Percentiles rank a stretch among this genome's conserved stretches.
Conservation (phyloP, 805 yeast species). For the Nakazawaea ishiwadae region DNA sequence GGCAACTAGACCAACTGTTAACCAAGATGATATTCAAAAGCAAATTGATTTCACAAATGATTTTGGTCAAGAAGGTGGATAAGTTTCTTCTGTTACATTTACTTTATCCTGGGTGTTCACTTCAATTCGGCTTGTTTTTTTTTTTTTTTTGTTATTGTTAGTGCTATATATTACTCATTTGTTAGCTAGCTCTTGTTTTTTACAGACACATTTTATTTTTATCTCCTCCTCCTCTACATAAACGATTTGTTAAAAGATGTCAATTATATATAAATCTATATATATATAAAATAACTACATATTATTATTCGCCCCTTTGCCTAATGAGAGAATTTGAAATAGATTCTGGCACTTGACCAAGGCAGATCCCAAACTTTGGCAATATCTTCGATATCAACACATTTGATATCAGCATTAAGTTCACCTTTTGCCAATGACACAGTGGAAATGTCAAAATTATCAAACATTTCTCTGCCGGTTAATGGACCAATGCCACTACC, state of each 20-base stretch:
- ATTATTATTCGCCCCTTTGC: too few relatives aligned
- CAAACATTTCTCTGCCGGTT: not conserved
- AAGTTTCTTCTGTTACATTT: too few relatives aligned
- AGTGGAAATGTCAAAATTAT: not conserved
- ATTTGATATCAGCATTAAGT: not conserved
- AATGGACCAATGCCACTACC: slow-evolving; percentile 5
- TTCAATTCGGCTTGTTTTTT: not conserved
- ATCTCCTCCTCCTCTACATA: too few relatives aligned
- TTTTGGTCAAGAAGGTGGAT: slow-evolving; percentile 97
- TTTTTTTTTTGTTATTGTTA: not conserved
- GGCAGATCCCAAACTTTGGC: slow-evolving; percentile 3
- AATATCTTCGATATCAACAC: not conserved
- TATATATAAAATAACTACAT: too few relatives aligned
- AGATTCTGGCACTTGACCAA: slow-evolving; percentile 3
- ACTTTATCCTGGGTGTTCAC: not conserved
- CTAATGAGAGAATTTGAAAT: slow-evolving; percentile 2
- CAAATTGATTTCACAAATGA: slow-evolving; percentile 89
- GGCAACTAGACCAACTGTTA: slow-evolving; percentile 92
- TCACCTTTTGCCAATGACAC: slow-evolving; percentile 2
- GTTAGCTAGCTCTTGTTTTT: too few relatives aligned
- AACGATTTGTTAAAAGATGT: too few relatives aligned
- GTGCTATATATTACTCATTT: too few relatives aligned
- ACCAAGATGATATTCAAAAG: slow-evolving; percentile 71
- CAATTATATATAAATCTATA: not conserved
- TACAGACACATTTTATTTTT: too few relatives aligned